Evolutionary conservation across 805 yeast species (phyloP), one percentile per base, ranked within the genome.

Genomic region (Hanseniaspora vineae): DNA sequence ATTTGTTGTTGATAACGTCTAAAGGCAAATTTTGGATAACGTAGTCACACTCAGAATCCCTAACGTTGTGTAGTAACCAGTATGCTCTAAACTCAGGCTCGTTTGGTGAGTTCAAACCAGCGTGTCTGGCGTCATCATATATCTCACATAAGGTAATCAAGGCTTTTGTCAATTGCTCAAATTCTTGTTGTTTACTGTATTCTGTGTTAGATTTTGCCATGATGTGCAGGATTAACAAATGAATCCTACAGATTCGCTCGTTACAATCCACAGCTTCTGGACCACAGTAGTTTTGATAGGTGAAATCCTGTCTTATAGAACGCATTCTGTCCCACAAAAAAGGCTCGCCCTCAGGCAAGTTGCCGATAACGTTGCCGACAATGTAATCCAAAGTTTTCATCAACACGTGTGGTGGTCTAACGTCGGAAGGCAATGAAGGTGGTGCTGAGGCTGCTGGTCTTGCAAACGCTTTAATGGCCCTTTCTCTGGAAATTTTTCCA

Each of bases 401-500:
- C 23, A 92, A 65, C 1, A 89, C 69, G 47, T 73, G 75, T 0
- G 99, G 98, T 1, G 98, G 96, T 51, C 99, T 72, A 3, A 92
- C 99, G 61, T 92, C 98, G 1, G 97, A 87, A 0, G 98, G 99
- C 49, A 92, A 68, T 2, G 97, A 95, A 1, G 97, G 97, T 1
- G 96, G 95, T 55, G 92, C 96, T 6, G 97, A 98, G 0, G 97
- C 97, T 15, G 95, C 96, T 0, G 99, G 97, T 55, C 99, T 72
- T 19, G 95, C 84, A 60, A 92, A 92, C 1, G 96, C 94, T 64
- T 92, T 92, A 6, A 92, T 76, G 0, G 97, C 96, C 42, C 70
- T 67, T 0, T 58, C 58, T 31, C 75, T 61, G 0, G 85, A 72
- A 6, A 87, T 81, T 51, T 67, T 72, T 4, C 77, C 77, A 2